A percentile compares a stretch with the other conserved stretches of the same genome.
Conservation (phyloP, 305 asterid species). For the Ilex paraguariensis region DNA sequence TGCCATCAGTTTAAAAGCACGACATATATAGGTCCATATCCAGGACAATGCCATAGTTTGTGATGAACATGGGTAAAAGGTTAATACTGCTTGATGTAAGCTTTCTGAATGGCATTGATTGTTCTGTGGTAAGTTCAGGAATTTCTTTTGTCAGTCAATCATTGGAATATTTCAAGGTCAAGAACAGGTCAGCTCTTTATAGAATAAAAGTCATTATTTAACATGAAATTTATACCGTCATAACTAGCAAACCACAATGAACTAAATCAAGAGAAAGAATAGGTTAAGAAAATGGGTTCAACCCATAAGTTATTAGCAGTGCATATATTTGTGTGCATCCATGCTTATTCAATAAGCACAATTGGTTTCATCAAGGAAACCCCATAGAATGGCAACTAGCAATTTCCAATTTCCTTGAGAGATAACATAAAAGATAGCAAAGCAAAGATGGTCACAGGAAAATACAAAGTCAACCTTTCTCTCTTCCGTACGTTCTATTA, state of each 20-base stretch:
- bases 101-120: conserved; percentile 4
- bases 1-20: conserved; percentile 1
- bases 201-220: too few species aligned
- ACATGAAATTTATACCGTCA: background rate
- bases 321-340: too few species aligned
- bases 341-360: too few species aligned
- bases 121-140: conserved; percentile 12
- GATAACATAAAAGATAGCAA: conserved; percentile 1
- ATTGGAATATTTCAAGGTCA: conserved; percentile 8
- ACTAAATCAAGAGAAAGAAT: too few species aligned
- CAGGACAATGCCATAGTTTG: background rate
- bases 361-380: conserved; percentile 4
- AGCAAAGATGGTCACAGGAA: conserved; percentile 2
- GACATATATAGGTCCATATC: background rate
- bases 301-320: too few species aligned
- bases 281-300: too few species aligned
- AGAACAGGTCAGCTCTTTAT: conserved; percentile 2
- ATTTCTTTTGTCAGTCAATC: conserved; percentile 8
- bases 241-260: too few species aligned
- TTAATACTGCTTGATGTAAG: conserved; percentile 12
- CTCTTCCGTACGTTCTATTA: background rate
- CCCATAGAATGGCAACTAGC: conserved; percentile 7
- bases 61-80: conserved; percentile 6
- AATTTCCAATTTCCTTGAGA: conserved; percentile 5
- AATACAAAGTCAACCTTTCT: conserved; percentile 2